These are phyloP conservation scores for Lipomyces yamadae DNA, from an alignment of 805 yeast genomes.

Conservation along the genomic window DNA sequence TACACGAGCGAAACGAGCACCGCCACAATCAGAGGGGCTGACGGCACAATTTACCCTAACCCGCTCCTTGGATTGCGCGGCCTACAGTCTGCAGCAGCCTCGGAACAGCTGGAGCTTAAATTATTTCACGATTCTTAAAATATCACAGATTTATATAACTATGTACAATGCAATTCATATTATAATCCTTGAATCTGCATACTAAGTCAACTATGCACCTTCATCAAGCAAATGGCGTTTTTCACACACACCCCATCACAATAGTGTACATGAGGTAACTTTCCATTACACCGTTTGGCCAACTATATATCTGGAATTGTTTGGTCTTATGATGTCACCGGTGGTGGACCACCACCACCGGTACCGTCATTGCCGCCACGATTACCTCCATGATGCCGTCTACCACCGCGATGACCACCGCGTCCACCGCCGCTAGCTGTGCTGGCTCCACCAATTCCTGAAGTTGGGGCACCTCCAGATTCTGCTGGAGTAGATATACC, in stretches of 20 bases:
- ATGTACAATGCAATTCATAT: not conserved
- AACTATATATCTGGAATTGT: too few species aligned
- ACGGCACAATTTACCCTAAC: not conserved
- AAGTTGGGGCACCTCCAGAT: not conserved
- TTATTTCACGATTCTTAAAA: not conserved
- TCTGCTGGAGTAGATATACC: not conserved
- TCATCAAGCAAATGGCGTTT: too few species aligned
- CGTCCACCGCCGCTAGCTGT: not conserved
- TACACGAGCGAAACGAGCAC: not conserved
- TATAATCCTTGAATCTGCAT: not conserved
- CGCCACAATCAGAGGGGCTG: not conserved
- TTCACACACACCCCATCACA: too few species aligned
- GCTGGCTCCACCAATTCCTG: not conserved
- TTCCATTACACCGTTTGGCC: too few species aligned
- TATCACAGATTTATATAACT: not conserved
- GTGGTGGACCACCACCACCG: not conserved
- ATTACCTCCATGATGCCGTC: slow-evolving; percentile 2
- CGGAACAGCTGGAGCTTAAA: not conserved
- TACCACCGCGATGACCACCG: not conserved
- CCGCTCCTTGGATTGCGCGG: not conserved
- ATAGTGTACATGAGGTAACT: too few species aligned
- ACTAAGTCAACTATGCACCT: too few species aligned
- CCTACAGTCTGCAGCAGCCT: too few species aligned
- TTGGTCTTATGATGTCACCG: not conserved
- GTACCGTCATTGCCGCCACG: not conserved